Evolutionary conservation across 768 basidiomycete species (phyloP), one percentile per base, ranked within the genome.

Genomic region (Trametes meyenii): DNA sequence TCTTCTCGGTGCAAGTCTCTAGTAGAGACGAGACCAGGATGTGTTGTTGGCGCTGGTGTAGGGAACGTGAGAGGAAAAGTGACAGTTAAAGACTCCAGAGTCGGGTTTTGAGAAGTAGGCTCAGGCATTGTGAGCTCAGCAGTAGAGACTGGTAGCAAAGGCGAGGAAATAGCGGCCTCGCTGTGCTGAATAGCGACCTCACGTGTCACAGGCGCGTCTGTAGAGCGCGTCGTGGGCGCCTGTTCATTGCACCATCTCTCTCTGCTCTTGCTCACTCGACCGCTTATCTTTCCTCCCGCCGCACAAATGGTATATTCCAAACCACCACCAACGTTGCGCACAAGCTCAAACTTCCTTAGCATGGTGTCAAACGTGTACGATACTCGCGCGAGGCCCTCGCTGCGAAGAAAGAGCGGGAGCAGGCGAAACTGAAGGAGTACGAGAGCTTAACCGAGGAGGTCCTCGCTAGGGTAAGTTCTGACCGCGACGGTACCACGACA

Each of bases 1-100:
- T 98, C 96, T 77, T 97, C 96, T 49, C 94, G 87, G 66, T 89
- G 83, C 35, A 97, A 72, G 73, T 98, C 94, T 54, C 85, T 81
- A 42, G 85, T 75, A 7, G 85, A 78, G 66, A 98, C 80, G 60
- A 98, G 81, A 61, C 87, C 79, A 8, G 91, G 83, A 69, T 95
- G 86, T 0, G 89, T 90, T 45, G 82, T 77, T 6, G 94, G 94
- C 2, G 84, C 89, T 14, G 96, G 96, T 54, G 89, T 76, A 17
- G 96, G 96, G 55, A 83, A 81, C 4, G 96, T 92, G 64, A 99
- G 77, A 2, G 96, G 95, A 70, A 98, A 95, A 48, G 81, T 73
- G 3, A 80, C 75, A 14, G 79, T 73, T 35, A 92, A 70, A 13
- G 81, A 78, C 67, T 86, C 82, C 49, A 86, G 59, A 10, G 82